Evolutionary conservation across 148 eudicot species (phyloP), one percentile per base, ranked within the genome.

Genomic region (Silene latifolia): DNA sequence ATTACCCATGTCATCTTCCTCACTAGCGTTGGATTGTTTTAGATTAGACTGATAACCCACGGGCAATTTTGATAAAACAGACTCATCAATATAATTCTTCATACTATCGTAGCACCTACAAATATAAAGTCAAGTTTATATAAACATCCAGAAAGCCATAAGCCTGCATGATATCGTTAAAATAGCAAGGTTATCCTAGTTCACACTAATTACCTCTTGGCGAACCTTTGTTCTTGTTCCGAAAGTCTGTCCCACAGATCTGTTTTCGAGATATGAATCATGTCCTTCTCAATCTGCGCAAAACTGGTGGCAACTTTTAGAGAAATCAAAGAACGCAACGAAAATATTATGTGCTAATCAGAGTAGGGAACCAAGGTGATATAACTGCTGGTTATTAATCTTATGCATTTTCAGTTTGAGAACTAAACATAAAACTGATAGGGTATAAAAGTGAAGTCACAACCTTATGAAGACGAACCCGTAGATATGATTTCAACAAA

Each of bases 1-100:
- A 48, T 44, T 89, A 92, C 98, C 98, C 97, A 92, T 95, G 85
- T 95, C 97, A 80, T 92, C 93, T 71, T 90, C 96, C 82, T 91
- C 97, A 69, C 98, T 92, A 39, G 88, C 89, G 74, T 82, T 81
- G 79, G 97, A 95, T 87, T 95, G 98, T 85, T 90, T 90, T 64
- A 90, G 74, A 77, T 87, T 86, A 72, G 98, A 95, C 83, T 92
- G 88, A 83, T 90, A 92, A 53, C 91, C 89, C 77, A 80, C 87
- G 17, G 98, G 96, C 74, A 93, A 78, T 67, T 89, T 90, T 48
- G 90, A 85, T 66, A 93, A 84, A 53, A 90, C 90, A 32, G 96
- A 89, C 27, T 87, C 86, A 10, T 93, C 93, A 42, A 90, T 78
- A 79, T 85, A 88, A 63, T 79, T 67, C 78, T 84, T 84, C 83